A percentile compares a stretch with the other conserved stretches of the same genome.
Conservation (phyloP, 208 protist genomes). For the Trypanosoma conorhini region DNA sequence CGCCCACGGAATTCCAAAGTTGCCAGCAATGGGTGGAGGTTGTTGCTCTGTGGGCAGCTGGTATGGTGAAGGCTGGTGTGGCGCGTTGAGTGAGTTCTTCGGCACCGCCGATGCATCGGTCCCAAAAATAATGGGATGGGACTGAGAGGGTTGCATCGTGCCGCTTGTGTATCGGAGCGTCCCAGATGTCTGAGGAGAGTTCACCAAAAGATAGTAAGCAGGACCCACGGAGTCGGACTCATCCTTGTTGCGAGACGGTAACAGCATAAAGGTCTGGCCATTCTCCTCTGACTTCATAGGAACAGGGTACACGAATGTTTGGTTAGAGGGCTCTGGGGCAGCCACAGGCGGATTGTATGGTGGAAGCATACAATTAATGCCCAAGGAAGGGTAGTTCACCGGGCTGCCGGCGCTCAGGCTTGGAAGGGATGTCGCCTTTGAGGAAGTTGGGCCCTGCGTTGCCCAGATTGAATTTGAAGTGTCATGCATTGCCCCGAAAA, state of each 20-base stretch:
- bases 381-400: slow-evolving; percentile 2
- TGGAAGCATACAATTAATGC: slow-evolving; percentile 5
- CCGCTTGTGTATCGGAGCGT: not conserved
- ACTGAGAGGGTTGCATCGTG: not conserved
- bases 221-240: not conserved
- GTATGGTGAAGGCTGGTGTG: slow-evolving; percentile 3
- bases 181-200: slow-evolving; percentile 1
- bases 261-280: slow-evolving; percentile 3
- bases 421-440: not conserved
- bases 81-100: not conserved
- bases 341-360: not conserved
- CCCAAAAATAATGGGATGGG: not conserved
- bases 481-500: not conserved
- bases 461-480: slow-evolving; percentile 4
- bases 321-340: not conserved
- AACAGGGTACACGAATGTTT: not conserved
- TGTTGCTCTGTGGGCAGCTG: not conserved
- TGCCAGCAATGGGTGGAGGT: not conserved
- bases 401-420: not conserved
- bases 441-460: not conserved
- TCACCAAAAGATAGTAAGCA: slow-evolving; percentile 3
- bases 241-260: not conserved
- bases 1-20: slow-evolving; percentile 2
- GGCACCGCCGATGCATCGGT: not conserved
- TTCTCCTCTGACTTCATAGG: not conserved